phyloP scores from a whole-genome alignment of 441 rosid genomes.

The Codiaeum variegatum region DNA sequence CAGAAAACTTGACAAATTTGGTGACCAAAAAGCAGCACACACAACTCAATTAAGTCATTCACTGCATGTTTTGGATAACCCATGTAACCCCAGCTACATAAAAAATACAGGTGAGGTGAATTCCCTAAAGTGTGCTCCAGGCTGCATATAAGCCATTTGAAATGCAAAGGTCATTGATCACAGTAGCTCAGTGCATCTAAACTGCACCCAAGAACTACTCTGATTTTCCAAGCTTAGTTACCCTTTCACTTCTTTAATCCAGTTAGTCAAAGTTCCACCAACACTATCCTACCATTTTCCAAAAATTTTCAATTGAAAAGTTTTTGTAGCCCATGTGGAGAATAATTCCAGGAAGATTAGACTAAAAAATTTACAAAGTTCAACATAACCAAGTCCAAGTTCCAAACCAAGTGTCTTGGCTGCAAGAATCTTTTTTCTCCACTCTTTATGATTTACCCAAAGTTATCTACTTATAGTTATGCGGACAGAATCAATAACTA shows the following conservation, averaged over 20 bases:
- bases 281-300: neutral
- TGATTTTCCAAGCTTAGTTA: neutral
- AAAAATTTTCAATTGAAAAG: neutral
- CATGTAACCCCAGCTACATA: neutral
- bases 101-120: neutral
- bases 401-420: neutral
- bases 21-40: neutral
- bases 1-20: neutral
- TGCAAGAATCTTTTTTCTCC: constrained; percentile 10
- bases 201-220: neutral
- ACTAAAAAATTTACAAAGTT: neutral
- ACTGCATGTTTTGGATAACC: constrained; percentile 8
- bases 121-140: neutral
- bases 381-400: constrained; percentile 13
- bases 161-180: neutral
- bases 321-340: neutral
- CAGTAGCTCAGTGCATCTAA: neutral
- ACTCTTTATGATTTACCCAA: constrained; percentile 7
- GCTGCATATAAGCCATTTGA: neutral
- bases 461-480: neutral
- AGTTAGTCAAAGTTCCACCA: neutral
- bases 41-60: constrained; percentile 1
- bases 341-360: neutral
- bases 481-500: constrained; percentile 20
- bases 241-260: neutral